Evolutionary conservation across 78 protist genomes (phyloP).

Genomic region (Paratrimastix pyriformis): DNA sequence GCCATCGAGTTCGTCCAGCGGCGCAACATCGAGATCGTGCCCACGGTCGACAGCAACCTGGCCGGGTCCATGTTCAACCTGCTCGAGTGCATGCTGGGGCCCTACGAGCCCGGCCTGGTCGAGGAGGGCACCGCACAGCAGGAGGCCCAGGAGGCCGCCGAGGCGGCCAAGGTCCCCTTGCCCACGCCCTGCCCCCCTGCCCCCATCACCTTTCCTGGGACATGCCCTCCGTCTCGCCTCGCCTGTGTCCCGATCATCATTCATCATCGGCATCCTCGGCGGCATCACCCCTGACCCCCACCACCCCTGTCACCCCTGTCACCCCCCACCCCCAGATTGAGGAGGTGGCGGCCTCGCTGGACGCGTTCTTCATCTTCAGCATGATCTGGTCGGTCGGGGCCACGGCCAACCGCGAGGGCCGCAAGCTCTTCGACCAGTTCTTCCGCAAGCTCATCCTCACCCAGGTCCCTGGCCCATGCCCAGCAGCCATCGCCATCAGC

Average conservation of each 20-base stretch:
- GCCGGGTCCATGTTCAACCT: conserved; percentile 22
- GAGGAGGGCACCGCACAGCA: background rate
- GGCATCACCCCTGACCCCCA: too few relatives aligned
- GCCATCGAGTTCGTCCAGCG: conserved; percentile 30
- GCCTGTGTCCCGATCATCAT: too few relatives aligned
- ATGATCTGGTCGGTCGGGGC: conserved; percentile 61
- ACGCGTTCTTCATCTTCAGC: conserved; percentile 35
- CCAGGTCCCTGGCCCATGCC: too few relatives aligned
- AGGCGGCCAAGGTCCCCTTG: too few relatives aligned
- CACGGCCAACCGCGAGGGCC: conserved; percentile 14
- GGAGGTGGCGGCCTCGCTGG: background rate
- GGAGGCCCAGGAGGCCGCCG: too few relatives aligned
- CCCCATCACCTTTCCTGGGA: too few relatives aligned
- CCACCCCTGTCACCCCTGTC: too few relatives aligned
- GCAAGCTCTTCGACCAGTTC: conserved; percentile 15
- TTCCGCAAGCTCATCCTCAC: conserved; percentile 20
- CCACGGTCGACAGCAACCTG: conserved; percentile 35
- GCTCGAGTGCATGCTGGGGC: conserved; percentile 32
- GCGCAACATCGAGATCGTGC: conserved; percentile 29
- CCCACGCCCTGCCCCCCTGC: too few relatives aligned
- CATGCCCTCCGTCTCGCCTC: too few relatives aligned
- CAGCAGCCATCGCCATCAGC: too few relatives aligned
- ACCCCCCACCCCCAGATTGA: background rate
- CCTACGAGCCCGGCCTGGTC: background rate
- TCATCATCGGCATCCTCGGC: too few relatives aligned